Evolutionary conservation across 2,329 filamentous ascomycete species (phyloP).

Genomic region (Penicillium griseofulvum): DNA sequence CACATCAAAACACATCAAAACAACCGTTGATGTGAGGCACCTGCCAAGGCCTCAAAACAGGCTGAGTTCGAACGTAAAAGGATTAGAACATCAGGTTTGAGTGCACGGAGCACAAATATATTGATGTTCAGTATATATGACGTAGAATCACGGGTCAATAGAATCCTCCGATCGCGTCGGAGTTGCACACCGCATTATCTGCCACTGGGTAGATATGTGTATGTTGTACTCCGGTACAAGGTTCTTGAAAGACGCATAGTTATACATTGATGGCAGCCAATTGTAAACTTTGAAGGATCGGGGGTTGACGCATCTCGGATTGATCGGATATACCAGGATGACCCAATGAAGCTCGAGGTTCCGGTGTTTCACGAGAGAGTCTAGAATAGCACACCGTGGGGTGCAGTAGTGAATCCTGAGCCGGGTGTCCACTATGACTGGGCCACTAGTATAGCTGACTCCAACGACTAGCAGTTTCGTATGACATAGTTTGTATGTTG

Average conservation of each 20-base stretch:
- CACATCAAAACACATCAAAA: background rate
- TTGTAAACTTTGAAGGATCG: background rate
- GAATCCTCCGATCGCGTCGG: background rate
- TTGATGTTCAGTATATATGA: constrained; percentile 10
- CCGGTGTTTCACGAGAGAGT: constrained; percentile 11
- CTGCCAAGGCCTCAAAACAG: background rate
- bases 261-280: background rate
- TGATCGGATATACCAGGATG: background rate
- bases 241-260: background rate
- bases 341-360: background rate
- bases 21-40: background rate
- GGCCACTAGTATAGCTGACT: background rate
- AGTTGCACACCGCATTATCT: background rate
- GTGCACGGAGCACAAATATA: constrained; percentile 7
- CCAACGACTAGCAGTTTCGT: constrained; percentile 19
- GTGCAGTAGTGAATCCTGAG: constrained; percentile 11
- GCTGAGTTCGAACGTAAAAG: background rate
- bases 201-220: background rate
- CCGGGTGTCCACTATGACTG: constrained; percentile 10
- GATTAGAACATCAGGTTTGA: constrained; percentile 3
- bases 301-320: background rate
- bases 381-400: constrained; percentile 21
- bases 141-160: constrained; percentile 21
- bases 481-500: background rate
- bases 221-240: background rate